These are phyloP conservation scores for Bisporella sp. DNA, from an alignment of 2,329 filamentous ascomycete genomes.

Conservation along the genomic window DNA sequence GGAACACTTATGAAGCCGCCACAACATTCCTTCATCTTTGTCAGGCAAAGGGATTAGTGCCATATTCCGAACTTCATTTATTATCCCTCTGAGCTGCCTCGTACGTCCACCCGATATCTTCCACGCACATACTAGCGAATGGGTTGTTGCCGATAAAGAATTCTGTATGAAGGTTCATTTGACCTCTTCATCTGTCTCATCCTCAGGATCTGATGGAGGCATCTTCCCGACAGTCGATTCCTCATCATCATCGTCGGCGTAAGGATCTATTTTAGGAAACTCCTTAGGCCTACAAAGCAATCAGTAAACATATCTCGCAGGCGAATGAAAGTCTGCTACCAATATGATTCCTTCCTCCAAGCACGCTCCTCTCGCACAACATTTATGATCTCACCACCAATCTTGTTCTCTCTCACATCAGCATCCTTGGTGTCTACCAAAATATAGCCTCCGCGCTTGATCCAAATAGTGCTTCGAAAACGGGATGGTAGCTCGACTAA, in stretches of 20 bases:
- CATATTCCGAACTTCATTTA: too few species aligned
- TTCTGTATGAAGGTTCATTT: too few species aligned
- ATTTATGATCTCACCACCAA: constrained; percentile 86
- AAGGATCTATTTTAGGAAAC: constrained; percentile 59
- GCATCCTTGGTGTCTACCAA: constrained; percentile 66
- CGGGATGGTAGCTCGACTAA: constrained; percentile 76
- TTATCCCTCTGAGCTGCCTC: too few species aligned
- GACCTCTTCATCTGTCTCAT: constrained; percentile 24
- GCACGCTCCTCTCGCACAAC: constrained; percentile 84
- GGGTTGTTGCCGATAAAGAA: too few species aligned
- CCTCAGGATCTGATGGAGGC: constrained; percentile 75
- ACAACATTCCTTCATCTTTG: constrained; percentile 36
- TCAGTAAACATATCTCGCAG: not conserved
- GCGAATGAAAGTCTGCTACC: constrained; percentile 41
- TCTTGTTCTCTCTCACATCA: constrained; percentile 64
- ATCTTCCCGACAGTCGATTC: constrained; percentile 78
- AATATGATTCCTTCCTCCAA: constrained; percentile 86
- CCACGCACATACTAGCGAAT: too few species aligned
- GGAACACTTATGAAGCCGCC: not conserved
- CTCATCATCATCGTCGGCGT: constrained; percentile 58
- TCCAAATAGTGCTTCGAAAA: constrained; percentile 91
- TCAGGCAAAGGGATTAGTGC: too few species aligned
- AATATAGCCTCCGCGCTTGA: constrained; percentile 83
- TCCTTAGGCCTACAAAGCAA: constrained; percentile 60
- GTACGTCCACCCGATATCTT: too few species aligned